Evolutionary conservation across 2,329 filamentous ascomycete species (phyloP).

Genomic region (Sporothrix mexicana): DNA sequence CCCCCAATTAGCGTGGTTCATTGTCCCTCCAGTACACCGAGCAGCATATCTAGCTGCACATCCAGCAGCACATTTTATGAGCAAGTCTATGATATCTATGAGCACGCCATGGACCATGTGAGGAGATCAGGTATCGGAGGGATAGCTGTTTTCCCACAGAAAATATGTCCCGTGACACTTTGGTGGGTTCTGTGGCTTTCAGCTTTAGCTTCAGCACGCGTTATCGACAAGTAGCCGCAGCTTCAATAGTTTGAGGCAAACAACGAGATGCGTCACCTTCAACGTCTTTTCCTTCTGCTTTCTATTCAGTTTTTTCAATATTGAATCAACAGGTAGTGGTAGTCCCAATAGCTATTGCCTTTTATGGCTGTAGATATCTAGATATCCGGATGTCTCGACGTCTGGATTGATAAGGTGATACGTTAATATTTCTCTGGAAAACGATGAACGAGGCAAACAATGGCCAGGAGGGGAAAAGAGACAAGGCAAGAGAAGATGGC

Average conservation of each 20-base stretch:
- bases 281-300: too few relatives aligned
- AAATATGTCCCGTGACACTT: too few relatives aligned
- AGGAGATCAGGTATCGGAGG: too few relatives aligned
- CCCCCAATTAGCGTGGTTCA: slow-evolving; percentile 4
- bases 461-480: neutral
- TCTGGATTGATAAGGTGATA: neutral
- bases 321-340: neutral
- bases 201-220: neutral
- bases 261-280: too few relatives aligned
- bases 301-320: neutral
- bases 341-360: neutral
- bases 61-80: too few relatives aligned
- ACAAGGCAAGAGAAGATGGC: neutral
- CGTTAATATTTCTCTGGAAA: neutral
- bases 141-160: too few relatives aligned
- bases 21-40: neutral
- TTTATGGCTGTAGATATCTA: neutral
- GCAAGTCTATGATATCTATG: too few relatives aligned
- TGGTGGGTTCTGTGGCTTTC: too few relatives aligned
- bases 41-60: too few relatives aligned
- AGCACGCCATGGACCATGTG: too few relatives aligned
- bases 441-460: neutral
- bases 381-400: neutral
- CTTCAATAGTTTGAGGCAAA: too few relatives aligned
- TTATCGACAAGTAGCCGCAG: too few relatives aligned